Conservation (phyloP, 2,329 filamentous ascomycete species). For the Pseudocercospora cruenta region DNA sequence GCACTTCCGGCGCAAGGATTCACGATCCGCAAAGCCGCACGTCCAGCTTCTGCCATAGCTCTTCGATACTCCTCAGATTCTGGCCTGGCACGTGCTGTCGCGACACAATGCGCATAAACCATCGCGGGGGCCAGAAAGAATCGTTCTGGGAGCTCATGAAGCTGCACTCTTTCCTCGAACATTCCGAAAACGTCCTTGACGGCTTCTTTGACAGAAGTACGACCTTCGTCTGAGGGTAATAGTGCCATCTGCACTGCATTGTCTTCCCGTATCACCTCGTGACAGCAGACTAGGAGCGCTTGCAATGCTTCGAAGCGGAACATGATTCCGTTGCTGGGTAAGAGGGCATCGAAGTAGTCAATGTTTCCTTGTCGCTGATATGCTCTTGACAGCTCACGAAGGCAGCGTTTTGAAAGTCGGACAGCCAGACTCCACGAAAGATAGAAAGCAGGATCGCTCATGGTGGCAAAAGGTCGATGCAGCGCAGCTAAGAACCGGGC, state of each 20-base stretch:
- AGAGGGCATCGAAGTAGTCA: slow-evolving; percentile 12
- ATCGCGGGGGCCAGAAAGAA: slow-evolving; percentile 20
- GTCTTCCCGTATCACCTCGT: slow-evolving; percentile 19
- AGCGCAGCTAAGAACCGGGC: slow-evolving; percentile 15
- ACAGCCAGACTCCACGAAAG: slow-evolving; percentile 18
- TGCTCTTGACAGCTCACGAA: slow-evolving; percentile 12
- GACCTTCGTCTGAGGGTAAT: slow-evolving; percentile 9
- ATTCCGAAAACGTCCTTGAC: slow-evolving; percentile 8
- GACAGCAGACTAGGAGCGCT: slow-evolving; percentile 13
- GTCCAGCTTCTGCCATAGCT: slow-evolving; percentile 16
- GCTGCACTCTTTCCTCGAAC: slow-evolving; percentile 6
- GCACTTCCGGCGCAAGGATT: not conserved
- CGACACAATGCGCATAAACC: slow-evolving; percentile 22
- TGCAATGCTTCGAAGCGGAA: slow-evolving; percentile 19
- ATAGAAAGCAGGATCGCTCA: slow-evolving; percentile 18
- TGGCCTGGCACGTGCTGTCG: not conserved
- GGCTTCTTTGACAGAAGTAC: not conserved
- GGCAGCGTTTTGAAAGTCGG: slow-evolving; percentile 14
- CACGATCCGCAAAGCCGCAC: slow-evolving; percentile 7
- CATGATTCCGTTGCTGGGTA: slow-evolving; percentile 14
- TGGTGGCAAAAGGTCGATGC: slow-evolving; percentile 18
- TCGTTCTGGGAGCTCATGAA: slow-evolving; percentile 7
- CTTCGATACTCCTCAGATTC: slow-evolving; percentile 11
- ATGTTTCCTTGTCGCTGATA: not conserved
- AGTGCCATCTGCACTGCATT: slow-evolving; percentile 14